Evolutionary conservation across 164 flowering plant species (phyloP), one percentile per base, ranked within the genome.

Genomic region (Magnolia officinalis): DNA sequence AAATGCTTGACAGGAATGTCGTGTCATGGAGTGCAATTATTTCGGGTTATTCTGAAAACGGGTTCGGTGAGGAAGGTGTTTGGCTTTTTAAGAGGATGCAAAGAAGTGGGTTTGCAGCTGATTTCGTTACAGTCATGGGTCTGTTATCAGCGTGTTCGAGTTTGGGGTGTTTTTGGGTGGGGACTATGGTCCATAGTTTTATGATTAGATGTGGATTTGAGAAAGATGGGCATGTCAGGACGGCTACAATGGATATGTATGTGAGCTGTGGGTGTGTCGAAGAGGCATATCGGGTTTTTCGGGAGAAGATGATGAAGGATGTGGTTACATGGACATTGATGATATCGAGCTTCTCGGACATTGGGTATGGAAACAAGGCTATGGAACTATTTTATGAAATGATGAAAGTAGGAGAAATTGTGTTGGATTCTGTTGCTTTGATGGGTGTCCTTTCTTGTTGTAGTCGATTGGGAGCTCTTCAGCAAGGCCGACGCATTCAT

Each of bases 281-380:
- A 21, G 82, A 85, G 63, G 87, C 84, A 18, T 79, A 78, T 78
- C 59, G 63, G 55, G 71, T 87, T 70, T 87, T 87, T 67, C 61
- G 29, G 29, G 83, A 77, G 69, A 78, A 82, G 71, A 24, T 55
- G 18, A 55, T 73, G 59, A 87, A 84, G 80, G 89, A 87, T 74
- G 80, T 81, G 81, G 88, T 84, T 18, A 50, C 84, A 52, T 85
- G 86, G 89, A 83, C 89, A 21, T 59, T 75, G 77, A 84, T 87
- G 86, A 75, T 87, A 63, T 78, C 77, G 10, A 80, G 86, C 51
- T 83, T 87, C 70, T 80, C 85, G 3, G 77, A 65, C 49, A 61
- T 74, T 78, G 83, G 80, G 26, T 64, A 74, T 66, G 78, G 81
- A 72, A 80, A 66, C 55, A 78, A 78, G 69, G 83, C 89, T 23